These are phyloP conservation scores for Zymoseptoria ardabiliae DNA, from an alignment of 2,329 filamentous ascomycete genomes.

Conservation along the genomic window DNA sequence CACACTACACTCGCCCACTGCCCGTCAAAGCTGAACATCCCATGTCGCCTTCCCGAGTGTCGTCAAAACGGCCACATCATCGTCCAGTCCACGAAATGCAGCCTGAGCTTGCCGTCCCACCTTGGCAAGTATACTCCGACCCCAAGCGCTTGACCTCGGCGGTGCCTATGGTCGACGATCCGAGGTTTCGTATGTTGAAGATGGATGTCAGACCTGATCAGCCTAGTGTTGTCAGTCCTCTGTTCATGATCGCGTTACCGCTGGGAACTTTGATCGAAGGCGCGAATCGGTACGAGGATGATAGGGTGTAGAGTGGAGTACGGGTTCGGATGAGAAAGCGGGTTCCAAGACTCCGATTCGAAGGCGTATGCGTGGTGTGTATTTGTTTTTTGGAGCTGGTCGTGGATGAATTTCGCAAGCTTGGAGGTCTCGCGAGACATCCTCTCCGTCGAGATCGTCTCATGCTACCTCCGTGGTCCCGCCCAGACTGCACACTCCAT, in stretches of 20 bases:
- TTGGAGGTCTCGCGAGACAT: too few species aligned
- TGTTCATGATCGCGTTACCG: constrained; percentile 11
- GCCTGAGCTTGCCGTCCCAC: neutral
- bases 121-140: constrained; percentile 4
- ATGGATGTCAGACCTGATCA: constrained; percentile 2
- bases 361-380: too few species aligned
- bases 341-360: too few species aligned
- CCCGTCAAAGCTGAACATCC: neutral
- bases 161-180: constrained; percentile 4
- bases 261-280: constrained; percentile 10
- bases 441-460: too few species aligned
- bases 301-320: neutral
- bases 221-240: constrained; percentile 9
- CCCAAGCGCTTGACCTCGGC: constrained; percentile 2
- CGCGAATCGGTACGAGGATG: constrained; percentile 2
- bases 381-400: too few species aligned
- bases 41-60: neutral
- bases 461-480: too few species aligned
- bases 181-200: constrained; percentile 5
- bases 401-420: too few species aligned
- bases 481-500: too few species aligned
- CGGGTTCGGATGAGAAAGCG: too few species aligned
- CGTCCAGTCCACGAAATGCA: neutral
- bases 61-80: neutral
- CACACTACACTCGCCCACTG: constrained; percentile 5